Evolutionary conservation across 2,329 filamentous ascomycete species (phyloP).

Genomic region (Xylogone sp.): DNA sequence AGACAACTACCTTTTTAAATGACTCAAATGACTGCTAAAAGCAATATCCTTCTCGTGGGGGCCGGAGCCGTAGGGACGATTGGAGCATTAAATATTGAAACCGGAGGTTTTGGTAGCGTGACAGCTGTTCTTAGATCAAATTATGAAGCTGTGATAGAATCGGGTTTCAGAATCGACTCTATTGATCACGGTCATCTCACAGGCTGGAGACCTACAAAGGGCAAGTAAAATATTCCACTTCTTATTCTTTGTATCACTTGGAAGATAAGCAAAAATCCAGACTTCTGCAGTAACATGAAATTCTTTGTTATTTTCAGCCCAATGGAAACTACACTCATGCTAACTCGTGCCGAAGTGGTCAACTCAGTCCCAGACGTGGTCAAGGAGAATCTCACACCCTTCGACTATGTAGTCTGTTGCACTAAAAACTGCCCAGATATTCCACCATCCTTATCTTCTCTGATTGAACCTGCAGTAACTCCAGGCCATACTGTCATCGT

Average conservation of each 20-base stretch:
- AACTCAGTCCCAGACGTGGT: slow-evolving; percentile 43
- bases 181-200: slow-evolving; percentile 19
- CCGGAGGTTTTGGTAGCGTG: slow-evolving; percentile 12
- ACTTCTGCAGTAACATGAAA: background rate
- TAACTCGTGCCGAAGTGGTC: slow-evolving; percentile 32
- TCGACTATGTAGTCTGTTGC: slow-evolving; percentile 19
- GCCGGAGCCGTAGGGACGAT: slow-evolving; percentile 14
- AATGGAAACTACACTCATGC: background rate
- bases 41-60: slow-evolving; percentile 15
- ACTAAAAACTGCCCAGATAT: slow-evolving; percentile 24
- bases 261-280: slow-evolving; percentile 3
- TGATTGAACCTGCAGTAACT: slow-evolving; percentile 20
- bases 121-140: slow-evolving; percentile 18
- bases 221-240: slow-evolving; percentile 6
- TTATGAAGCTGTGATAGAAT: slow-evolving; percentile 15
- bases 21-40: background rate
- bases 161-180: slow-evolving; percentile 21
- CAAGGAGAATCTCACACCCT: slow-evolving; percentile 19
- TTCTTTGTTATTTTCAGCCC: too few relatives aligned
- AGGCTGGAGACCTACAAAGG: slow-evolving; percentile 17
- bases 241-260: slow-evolving; percentile 7
- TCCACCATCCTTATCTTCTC: slow-evolving; percentile 29
- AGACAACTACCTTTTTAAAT: too few relatives aligned
- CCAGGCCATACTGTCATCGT: slow-evolving; percentile 17
- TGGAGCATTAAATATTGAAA: slow-evolving; percentile 14